Conservation (phyloP, 345 rosid genomes). For the Pugionium dolabratum region DNA sequence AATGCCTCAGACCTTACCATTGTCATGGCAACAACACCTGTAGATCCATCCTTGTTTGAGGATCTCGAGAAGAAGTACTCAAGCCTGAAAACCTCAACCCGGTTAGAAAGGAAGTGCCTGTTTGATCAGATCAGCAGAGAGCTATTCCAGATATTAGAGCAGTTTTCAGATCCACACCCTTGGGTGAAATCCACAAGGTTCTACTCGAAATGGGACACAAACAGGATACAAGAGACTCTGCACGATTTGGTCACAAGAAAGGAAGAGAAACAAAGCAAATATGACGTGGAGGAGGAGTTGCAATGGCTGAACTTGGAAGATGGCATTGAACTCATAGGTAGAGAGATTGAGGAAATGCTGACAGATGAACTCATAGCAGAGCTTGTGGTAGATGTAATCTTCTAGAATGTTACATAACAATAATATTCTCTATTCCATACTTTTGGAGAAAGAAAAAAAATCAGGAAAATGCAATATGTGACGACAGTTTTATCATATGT, state of each 20-base stretch:
- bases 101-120: conserved; percentile 67
- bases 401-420: conserved; percentile 33
- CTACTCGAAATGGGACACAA: conserved; percentile 44
- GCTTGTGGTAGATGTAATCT: conserved; percentile 39
- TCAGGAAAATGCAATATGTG: conserved; percentile 25
- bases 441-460: neutral
- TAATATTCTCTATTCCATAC: conserved; percentile 19
- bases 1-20: conserved; percentile 46
- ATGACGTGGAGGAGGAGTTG: conserved; percentile 42
- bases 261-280: conserved; percentile 42
- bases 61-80: conserved; percentile 72
- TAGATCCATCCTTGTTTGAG: conserved; percentile 61
- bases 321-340: conserved; percentile 61
- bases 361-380: conserved; percentile 68
- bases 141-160: conserved; percentile 52
- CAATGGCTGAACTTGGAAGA: conserved; percentile 64
- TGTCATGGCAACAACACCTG: conserved; percentile 55
- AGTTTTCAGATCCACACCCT: conserved; percentile 51
- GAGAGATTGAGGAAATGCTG: conserved; percentile 65
- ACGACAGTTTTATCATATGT: conserved; percentile 39
- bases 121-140: conserved; percentile 67
- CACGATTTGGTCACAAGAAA: conserved; percentile 45
- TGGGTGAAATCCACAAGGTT: conserved; percentile 52
- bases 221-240: conserved; percentile 50
- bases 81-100: conserved; percentile 41